Conservation (phyloP, 2,329 filamentous ascomycete genomes). For the Alternaria novae-zelandiae region DNA sequence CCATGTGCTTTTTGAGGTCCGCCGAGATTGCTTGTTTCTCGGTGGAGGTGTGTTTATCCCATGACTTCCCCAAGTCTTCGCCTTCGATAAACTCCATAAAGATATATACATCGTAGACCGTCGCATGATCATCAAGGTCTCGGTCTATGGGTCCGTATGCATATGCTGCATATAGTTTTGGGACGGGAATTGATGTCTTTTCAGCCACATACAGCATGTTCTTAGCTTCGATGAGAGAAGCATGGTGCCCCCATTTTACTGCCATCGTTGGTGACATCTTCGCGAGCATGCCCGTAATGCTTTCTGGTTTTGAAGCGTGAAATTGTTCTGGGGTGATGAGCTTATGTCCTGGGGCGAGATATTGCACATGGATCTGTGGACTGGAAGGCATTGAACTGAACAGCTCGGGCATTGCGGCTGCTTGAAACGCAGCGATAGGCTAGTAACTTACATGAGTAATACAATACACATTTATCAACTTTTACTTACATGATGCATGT, state of each 20-base stretch:
- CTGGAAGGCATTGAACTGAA: conserved; percentile 20
- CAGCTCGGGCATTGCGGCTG: conserved; percentile 25
- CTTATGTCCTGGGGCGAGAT: conserved; percentile 19
- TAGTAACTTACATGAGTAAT: conserved; percentile 10
- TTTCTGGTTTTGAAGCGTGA: conserved; percentile 14
- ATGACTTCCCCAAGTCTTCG: conserved; percentile 19
- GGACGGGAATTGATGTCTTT: conserved; percentile 24
- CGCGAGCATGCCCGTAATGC: not conserved
- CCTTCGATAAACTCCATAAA: conserved; percentile 27
- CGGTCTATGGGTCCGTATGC: conserved; percentile 23
- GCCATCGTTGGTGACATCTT: conserved; percentile 18
- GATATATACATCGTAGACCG: conserved; percentile 24
- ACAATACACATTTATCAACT: not conserved
- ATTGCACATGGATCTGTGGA: conserved; percentile 22
- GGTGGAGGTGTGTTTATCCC: conserved; percentile 12
- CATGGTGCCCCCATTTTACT: conserved; percentile 25
- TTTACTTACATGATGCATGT: conserved; percentile 3
- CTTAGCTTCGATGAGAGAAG: conserved; percentile 27
- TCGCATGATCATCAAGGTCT: conserved; percentile 14
- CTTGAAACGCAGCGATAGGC: conserved; percentile 16
- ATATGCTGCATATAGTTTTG: conserved; percentile 24
- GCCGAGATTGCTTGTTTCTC: conserved; percentile 24
- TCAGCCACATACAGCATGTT: conserved; percentile 23
- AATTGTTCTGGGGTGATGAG: conserved; percentile 25
- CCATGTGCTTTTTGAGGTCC: conserved; percentile 23